Evolutionary conservation across 1,284 basidiomycete species (phyloP).

Genomic region (Trichosporon sp.): DNA sequence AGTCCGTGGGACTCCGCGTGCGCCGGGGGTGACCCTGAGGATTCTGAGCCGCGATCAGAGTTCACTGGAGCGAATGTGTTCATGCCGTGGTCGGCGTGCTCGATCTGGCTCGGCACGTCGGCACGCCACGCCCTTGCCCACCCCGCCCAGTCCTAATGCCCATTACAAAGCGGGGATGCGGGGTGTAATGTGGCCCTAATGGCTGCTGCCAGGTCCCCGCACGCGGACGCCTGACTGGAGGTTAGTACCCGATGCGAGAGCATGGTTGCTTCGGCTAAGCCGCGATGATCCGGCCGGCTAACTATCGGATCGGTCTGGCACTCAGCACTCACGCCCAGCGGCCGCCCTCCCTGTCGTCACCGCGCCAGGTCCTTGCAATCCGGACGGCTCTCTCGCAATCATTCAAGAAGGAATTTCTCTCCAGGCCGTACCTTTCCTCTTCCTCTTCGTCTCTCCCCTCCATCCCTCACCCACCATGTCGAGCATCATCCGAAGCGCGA

Average conservation of each 20-base stretch:
- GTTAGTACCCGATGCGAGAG: neutral
- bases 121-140: neutral
- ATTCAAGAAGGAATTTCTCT: neutral
- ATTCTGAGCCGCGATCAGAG: too few relatives aligned
- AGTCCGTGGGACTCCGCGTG: constrained; percentile 1
- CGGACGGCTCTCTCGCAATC: neutral
- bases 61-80: neutral
- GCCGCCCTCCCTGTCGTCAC: neutral
- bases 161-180: neutral
- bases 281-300: constrained; percentile 6
- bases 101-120: neutral
- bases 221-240: neutral
- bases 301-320: constrained; percentile 5
- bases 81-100: neutral
- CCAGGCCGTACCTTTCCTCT: constrained; percentile 1
- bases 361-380: neutral
- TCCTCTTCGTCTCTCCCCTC: constrained; percentile 6
- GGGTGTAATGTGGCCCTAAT: neutral
- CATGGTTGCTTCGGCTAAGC: neutral
- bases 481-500: constrained; percentile 11
- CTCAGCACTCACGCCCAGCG: neutral
- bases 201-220: neutral
- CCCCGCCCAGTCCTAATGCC: neutral
- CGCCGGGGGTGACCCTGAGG: neutral
- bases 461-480: neutral